Evolutionary conservation across 2,329 filamentous ascomycete genomes (phyloP), one percentile per base, ranked within the genome.

Genomic region (Thyridium curvatum): DNA sequence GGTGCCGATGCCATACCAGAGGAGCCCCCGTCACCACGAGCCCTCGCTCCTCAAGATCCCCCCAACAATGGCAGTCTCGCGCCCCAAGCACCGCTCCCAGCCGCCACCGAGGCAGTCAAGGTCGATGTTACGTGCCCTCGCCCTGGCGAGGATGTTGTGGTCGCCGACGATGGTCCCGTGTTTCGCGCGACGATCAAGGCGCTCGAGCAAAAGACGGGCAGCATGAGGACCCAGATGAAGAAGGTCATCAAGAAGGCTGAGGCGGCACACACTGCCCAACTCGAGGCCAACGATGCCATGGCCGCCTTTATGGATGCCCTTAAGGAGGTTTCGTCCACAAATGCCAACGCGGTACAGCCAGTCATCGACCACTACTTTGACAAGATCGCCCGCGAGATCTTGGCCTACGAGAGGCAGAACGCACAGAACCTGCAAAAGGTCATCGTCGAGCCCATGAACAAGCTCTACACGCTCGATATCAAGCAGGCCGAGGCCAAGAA

Each of bases 321-420:
- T 26, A 80, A 84, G 45, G 93, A 97, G 55, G 87, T 89, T 1
- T 89, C 90, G 1, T 80, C 79, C 1, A 94, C 90, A 12, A 97
- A 97, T 56, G 86, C 89, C 35, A 95, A 94, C 54, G 93, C 91
- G 1, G 90, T 98, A n/a, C 88, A 94, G 55, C 94, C 93, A 13
- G 93, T 91, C 4, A 74, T 98, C 43, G 93, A 98, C 46, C 90
- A 98, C 60, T 98, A 98, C 59, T 98, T 97, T 54, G 90, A 97
- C 62, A 94, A 90, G 54, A 97, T 95, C 49, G 90, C 91, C 4
- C 82, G 84, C 44, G 88, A 97, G 56, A 96, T 98, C 34, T 66
- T 96, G 30, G 62, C 69, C 1, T 97, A 96, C 56, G 90, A 98
- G 62, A 82, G 81, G 45, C 79, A 86, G 47, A 97, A 96, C 56